These are phyloP conservation scores for Neurospora hispaniola DNA, from an alignment of 495 filamentous ascomycete species.

Conservation along the genomic window DNA sequence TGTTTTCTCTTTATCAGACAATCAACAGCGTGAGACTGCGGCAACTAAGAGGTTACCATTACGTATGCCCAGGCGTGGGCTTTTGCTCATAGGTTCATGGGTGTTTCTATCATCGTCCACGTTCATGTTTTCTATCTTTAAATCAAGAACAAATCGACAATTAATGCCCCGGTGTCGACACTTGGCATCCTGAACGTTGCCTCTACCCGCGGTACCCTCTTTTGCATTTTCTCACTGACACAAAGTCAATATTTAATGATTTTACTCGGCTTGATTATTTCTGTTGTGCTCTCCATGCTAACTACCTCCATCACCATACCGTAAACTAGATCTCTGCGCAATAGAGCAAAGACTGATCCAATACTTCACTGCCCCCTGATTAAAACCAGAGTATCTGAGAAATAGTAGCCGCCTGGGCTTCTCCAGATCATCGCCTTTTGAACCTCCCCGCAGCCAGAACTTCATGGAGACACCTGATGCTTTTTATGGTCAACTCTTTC, in stretches of 20 bases:
- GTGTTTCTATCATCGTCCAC: not conserved
- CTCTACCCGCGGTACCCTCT: not conserved
- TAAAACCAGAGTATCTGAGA: conserved; percentile 32
- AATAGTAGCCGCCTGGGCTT: conserved; percentile 35
- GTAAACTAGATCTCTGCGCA: not conserved
- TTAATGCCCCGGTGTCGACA: not conserved
- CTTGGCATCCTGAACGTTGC: not conserved
- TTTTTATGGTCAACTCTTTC: conserved; percentile 13
- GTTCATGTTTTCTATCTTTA: not conserved
- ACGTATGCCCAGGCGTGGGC: not conserved
- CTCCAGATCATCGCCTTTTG: conserved; percentile 25
- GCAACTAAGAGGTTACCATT: not conserved
- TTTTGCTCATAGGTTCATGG: not conserved
- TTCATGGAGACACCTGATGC: conserved; percentile 1
- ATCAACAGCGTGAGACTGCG: not conserved
- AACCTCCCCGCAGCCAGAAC: conserved; percentile 28
- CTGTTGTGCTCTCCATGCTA: not conserved
- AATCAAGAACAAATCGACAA: not conserved
- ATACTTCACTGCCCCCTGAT: conserved; percentile 19
- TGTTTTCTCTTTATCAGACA: conserved; percentile 2
- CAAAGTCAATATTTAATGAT: not conserved
- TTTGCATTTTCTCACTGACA: not conserved
- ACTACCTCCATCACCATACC: not conserved
- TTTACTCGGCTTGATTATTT: not conserved
- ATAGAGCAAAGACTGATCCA: not conserved